Conservation (phyloP, 225 moss, liverwort and hornwort genomes). For the Pleurozium schreberi region DNA sequence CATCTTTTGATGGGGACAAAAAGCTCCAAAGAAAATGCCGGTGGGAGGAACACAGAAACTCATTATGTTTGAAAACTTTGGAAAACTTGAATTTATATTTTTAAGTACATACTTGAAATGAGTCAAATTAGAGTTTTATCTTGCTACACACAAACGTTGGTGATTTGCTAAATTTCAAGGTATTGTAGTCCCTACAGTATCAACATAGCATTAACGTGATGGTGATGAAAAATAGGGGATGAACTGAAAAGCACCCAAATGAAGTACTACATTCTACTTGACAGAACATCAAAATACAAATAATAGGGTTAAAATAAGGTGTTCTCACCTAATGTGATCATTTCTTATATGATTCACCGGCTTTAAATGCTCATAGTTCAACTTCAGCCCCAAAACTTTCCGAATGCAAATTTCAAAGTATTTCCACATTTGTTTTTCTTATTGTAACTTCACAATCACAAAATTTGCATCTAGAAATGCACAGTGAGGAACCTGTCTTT, state of each 20-base stretch:
- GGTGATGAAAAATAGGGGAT: neutral
- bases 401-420: too few relatives aligned
- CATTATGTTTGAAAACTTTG: too few relatives aligned
- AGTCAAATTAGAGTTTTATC: neutral
- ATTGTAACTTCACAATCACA: neutral
- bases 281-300: neutral
- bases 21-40: too few relatives aligned
- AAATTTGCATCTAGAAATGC: neutral
- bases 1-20: too few relatives aligned
- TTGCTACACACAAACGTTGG: neutral
- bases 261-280: neutral
- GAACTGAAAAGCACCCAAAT: neutral
- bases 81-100: too few relatives aligned
- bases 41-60: too few relatives aligned
- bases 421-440: neutral
- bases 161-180: neutral
- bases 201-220: neutral
- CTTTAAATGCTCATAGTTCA: neutral
- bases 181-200: neutral
- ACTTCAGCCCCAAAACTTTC: neutral
- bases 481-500: too few relatives aligned
- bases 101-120: too few relatives aligned
- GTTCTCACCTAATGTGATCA: neutral
- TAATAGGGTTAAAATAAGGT: neutral
- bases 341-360: neutral